phyloP scores from a whole-genome alignment of 164 flowering plant genomes.

The Liriodendron chinense region DNA sequence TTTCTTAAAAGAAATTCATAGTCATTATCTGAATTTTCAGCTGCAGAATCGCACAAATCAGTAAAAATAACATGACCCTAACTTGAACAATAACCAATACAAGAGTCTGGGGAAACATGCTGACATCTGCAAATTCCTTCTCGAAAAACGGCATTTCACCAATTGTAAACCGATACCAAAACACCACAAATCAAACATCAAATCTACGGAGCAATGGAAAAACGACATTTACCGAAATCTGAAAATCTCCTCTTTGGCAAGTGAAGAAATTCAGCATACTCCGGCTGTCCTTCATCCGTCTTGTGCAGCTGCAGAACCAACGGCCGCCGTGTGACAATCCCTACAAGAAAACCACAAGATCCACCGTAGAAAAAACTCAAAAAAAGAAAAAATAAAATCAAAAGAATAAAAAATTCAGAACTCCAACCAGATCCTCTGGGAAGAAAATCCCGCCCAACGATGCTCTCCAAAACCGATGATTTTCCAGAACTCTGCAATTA shows the following conservation, averaged over 20 bases:
- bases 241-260: conserved; percentile 49
- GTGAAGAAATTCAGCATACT: conserved; percentile 79
- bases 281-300: conserved; percentile 54
- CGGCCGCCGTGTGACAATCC: conserved; percentile 85
- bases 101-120: not conserved
- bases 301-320: conserved; percentile 78
- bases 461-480: conserved; percentile 82
- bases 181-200: not conserved
- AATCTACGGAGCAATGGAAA: not conserved
- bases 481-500: conserved; percentile 74
- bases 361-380: not conserved
- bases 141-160: not conserved
- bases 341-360: conserved; percentile 24
- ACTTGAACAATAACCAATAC: not conserved
- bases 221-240: conserved; percentile 45
- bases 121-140: no score
- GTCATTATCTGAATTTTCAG: not conserved
- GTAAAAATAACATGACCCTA: not conserved
- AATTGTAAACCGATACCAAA: not conserved
- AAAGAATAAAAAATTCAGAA: not conserved
- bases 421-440: conserved; percentile 77
- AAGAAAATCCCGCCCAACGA: conserved; percentile 83
- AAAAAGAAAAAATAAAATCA: not conserved
- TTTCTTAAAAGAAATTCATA: no score
- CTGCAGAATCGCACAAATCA: not conserved